Evolutionary conservation across 2,329 filamentous ascomycete genomes (phyloP), one percentile per base, ranked within the genome.

Genomic region (Chaetomiaceae sp.): DNA sequence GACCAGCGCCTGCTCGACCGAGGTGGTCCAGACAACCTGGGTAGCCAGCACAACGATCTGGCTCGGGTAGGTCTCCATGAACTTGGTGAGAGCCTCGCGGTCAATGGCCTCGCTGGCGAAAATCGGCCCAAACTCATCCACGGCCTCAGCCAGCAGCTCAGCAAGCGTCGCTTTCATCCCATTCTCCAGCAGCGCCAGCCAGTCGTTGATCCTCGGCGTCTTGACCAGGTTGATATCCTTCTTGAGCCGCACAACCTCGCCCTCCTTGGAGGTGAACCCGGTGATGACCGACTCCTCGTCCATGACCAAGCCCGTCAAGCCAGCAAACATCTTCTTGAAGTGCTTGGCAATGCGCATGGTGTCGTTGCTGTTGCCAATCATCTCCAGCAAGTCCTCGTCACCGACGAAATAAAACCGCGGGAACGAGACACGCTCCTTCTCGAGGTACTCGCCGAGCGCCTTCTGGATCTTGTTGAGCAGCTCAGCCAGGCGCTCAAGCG

Each of bases 271-370:
- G 2, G 88, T 94, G 64, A 97, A 92, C 6, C 91, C 92, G 23
- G 87, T 86, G 59, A 99, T 97, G 58, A 89, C 84, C 23, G 85
- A 83, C 63, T 96, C 89, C 51, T 97, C 91, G 61, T 95, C 90
- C 77, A 96, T 92, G 38, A 91, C 77, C 33, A 99, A 80, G 3
- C 94, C 94, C 4, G 87, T 92, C 44, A 99, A 79, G 58, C 94
- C 94, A 59, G 95, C 94, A 76, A 99, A 99, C 94, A 99, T 99
- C 78, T 99, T 99, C 70, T 95, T 92, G 77, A 99, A 91, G 75
- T 99, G 95, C 70, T 99, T 99, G 37, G 94, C 90, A 61, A 99
- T 95, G 51, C 94, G 91, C 56, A 94, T 75, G 9, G 92, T 96
- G 66, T 99, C 94, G 66, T 96, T 96, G 74, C 92, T 97, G 71